Base-by-base conservation (phyloP, 2,329 filamentous ascomycete species). In the Tolypocladium tundrense region DNA sequence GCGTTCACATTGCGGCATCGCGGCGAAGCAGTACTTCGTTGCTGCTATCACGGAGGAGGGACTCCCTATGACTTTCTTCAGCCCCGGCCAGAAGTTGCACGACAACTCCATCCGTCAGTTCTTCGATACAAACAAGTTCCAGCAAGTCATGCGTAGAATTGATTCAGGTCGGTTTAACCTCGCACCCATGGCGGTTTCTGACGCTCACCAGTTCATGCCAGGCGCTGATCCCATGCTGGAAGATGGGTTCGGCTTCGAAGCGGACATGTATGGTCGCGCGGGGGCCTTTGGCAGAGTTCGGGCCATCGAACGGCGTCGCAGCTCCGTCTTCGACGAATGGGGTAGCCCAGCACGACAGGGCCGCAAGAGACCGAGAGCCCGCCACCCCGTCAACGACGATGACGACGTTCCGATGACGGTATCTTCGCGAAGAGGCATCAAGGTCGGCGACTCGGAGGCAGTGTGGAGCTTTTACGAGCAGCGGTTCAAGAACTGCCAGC, bases 401-500 rank as follows among this genome's bases (percentile, higher is more conserved):
- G 75, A 77, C 11, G 75, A 76, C 16, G 64, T 70, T 2, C 70
- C 74, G 3, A 71, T 74, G 57, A 68, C 73, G 3, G 65, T 75
- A 2, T 67, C 73, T 2, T 67, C 73, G 0, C 78, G 73, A 56
- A 75, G 69, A 52, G 69, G 73, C 1, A 75, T 88, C 50, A 74
- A 71, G 45, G 79, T 88, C 52, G 77, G 79, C 24, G 78, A 87
- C 59, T 68, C 75, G 1, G 70, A 78, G 2, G 78, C 78, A 1
- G 75, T 88, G 1, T 80, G 79, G 72, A 75, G 75, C 10, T 86
- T 86, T 61, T 87, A 88, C 62, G 76, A 81, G 53, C 76, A 79
- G 45, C 75, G 83, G 1, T 84, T 90, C 67, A 83, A 81, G 61
- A 80, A 81, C 59, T 81, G 87, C 63, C 87, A 91, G 65, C 88